Base-by-base conservation (phyloP, 139 green algal genomes). In the Chlamydomonas urium region DNA sequence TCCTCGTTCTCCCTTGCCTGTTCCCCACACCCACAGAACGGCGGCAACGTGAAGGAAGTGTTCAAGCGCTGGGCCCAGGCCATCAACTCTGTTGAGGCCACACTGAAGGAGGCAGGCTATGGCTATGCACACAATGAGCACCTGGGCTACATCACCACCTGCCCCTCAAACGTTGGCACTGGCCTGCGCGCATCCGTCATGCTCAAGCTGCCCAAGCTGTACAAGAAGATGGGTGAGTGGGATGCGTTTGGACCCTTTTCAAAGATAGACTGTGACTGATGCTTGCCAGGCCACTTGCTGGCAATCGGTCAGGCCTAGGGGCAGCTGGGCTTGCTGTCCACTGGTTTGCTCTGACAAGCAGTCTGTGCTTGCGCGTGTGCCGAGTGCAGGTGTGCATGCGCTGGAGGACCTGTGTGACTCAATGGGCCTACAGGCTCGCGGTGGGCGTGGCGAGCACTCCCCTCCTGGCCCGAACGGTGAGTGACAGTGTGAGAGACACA, bases 171-270 rank as follows among this genome's bases (percentile, higher is more conserved):
- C 53, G 21, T 14, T 21, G 53, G 53, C 6, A 63, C 53, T 26
- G 53, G 53, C 53, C 53, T 63, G n/a, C 53, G 53, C 26, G 53
- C 10, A 14, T 63, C 53, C 29, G 53, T 63, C 10, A 63, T 63
- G 53, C 53, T 63, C 24, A 63, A 63, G 53, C 53, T 63, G 53
- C 53, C 53, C 26, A 63, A 63, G 26, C 53, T 63, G 10, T 63
- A 32, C 53, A 63, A 63, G 53, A 63, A 63, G 53, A 63, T 63
- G 53, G 53, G 53, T n/a, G n/a, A n/a, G n/a, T n/a, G n/a, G n/a
- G n/a, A n/a, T n/a, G n/a, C n/a, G n/a, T n/a, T n/a, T n/a, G n/a
- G n/a, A n/a, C n/a, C n/a, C n/a, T n/a, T n/a, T n/a, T n/a, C n/a
- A n/a, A n/a, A n/a, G n/a, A n/a, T n/a, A n/a, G n/a, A n/a, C n/a